Percentiles rank a stretch among this genome's conserved stretches.
These are phyloP conservation scores for Pleurotus platypus DNA, from an alignment of 768 basidiomycete genomes.

Conservation along the genomic window DNA sequence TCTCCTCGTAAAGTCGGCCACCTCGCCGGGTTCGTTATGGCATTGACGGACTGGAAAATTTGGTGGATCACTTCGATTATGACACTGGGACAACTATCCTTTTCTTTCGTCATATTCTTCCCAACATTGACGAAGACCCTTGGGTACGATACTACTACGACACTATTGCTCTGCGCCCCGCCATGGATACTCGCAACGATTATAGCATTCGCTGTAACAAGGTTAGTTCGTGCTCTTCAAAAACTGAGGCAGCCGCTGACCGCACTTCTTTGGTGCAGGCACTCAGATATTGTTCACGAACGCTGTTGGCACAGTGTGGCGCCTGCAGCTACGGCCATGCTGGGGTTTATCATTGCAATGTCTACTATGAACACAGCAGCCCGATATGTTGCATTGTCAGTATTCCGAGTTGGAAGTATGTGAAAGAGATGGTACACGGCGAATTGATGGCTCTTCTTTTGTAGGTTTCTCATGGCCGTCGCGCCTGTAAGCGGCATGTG, in stretches of 20 bases:
- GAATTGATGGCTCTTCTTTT: too few relatives aligned
- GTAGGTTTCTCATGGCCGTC: constrained; percentile 20
- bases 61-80: constrained; percentile 49
- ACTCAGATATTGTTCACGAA: constrained; percentile 59
- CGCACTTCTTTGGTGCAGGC: constrained; percentile 21
- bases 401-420: too few relatives aligned
- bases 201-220: constrained; percentile 47
- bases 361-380: constrained; percentile 45
- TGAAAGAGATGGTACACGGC: too few relatives aligned
- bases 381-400: constrained; percentile 51
- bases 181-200: constrained; percentile 67
- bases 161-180: constrained; percentile 50
- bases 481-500: constrained; percentile 43
- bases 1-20: constrained; percentile 30
- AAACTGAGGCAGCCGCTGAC: too few relatives aligned
- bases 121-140: constrained; percentile 71
- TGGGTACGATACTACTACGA: constrained; percentile 57
- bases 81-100: constrained; percentile 42
- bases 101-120: constrained; percentile 71
- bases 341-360: constrained; percentile 57
- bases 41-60: constrained; percentile 68
- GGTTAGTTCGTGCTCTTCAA: constrained; percentile 23
- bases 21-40: constrained; percentile 46
- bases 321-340: constrained; percentile 47
- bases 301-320: constrained; percentile 54